Percentiles rank a stretch among this genome's conserved stretches.
phyloP scores from a whole-genome alignment of 306 rosid genomes.

The Cicer bijugum region DNA sequence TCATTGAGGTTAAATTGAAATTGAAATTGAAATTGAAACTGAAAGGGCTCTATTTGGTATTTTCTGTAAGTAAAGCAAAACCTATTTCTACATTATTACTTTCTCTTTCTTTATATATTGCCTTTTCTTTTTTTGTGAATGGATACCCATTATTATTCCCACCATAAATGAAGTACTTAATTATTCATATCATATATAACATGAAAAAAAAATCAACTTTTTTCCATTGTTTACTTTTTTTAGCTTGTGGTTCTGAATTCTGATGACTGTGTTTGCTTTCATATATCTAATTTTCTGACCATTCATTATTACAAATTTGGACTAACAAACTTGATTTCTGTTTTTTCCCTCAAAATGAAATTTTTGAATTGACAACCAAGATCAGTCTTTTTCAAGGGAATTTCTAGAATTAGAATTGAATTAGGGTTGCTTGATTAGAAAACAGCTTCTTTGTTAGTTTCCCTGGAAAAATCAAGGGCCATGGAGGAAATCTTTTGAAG shows the following conservation, averaged over 20 bases:
- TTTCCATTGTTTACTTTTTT: neutral
- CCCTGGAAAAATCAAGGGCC: conserved; percentile 17
- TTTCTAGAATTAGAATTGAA: neutral
- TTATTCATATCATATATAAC: neutral
- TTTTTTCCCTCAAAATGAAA: conserved; percentile 8
- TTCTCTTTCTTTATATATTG: neutral
- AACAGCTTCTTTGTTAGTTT: neutral
- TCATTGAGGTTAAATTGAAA: no score
- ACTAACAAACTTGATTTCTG: neutral
- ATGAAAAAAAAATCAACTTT: neutral
- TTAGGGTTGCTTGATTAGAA: conserved; percentile 12
- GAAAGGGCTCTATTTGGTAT: no score
- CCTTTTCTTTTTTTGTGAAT: neutral
- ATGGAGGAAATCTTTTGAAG: neutral
- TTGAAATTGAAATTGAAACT: no score
- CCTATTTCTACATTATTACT: neutral
- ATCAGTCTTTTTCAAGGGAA: conserved; percentile 8
- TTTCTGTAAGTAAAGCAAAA: neutral
- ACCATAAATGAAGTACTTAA: neutral
- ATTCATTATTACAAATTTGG: neutral
- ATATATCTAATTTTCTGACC: neutral
- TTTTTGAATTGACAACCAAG: neutral
- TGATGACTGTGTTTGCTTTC: neutral
- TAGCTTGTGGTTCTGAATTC: neutral
- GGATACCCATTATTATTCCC: neutral